These are phyloP conservation scores for Fusarium sp. DNA, from an alignment of 2,329 filamentous ascomycete species.

Conservation along the genomic window DNA sequence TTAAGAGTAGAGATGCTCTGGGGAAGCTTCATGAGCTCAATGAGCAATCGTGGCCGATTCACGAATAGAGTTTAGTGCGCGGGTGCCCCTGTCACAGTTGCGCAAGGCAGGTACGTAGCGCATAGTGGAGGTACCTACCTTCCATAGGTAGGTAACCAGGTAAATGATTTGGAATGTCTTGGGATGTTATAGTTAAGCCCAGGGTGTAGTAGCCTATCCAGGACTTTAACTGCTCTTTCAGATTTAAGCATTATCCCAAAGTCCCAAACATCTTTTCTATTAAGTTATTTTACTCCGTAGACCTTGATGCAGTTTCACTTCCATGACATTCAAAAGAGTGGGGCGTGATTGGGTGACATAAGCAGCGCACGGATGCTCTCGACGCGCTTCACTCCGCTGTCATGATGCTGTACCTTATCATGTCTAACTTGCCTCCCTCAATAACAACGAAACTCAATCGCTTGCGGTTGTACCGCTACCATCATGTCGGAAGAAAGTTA, in stretches of 20 bases:
- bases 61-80: constrained; percentile 51
- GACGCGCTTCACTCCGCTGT: constrained; percentile 45
- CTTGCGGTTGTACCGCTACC: constrained; percentile 8
- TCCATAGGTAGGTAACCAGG: too few species aligned
- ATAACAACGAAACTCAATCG: constrained; percentile 10
- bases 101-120: background rate
- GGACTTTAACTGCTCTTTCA: background rate
- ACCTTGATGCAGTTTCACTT: too few species aligned
- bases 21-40: constrained; percentile 50
- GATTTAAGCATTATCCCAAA: background rate
- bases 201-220: too few species aligned
- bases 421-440: constrained; percentile 28
- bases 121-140: too few species aligned
- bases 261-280: background rate
- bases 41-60: constrained; percentile 54
- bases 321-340: background rate
- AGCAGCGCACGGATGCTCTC: constrained; percentile 48
- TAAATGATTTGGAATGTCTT: too few species aligned
- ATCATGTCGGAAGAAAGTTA: constrained; percentile 48
- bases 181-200: too few species aligned
- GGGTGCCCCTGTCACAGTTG: background rate
- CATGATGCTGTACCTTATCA: constrained; percentile 39
- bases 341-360: constrained; percentile 46
- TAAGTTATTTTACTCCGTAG: background rate
- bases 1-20: constrained; percentile 42